phyloP scores from a whole-genome alignment of 257 asterid genomes.

The Solanum rostratum region DNA sequence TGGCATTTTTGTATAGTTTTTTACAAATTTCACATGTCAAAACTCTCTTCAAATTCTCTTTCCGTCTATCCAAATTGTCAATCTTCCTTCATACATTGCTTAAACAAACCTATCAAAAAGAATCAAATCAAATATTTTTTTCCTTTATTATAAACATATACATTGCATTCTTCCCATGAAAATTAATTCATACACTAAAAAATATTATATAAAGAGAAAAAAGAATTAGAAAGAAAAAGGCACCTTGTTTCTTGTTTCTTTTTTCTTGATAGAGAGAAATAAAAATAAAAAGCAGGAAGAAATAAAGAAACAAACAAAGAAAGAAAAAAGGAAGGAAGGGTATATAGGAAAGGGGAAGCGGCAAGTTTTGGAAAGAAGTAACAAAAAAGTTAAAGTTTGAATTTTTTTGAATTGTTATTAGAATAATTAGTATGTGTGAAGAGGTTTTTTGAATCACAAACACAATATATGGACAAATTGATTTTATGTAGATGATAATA shows the following conservation, averaged over 20 bases:
- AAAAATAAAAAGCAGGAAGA: neutral
- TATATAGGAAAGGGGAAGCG: neutral
- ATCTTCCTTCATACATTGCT: too few relatives aligned
- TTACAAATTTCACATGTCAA: too few relatives aligned
- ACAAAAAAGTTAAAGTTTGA: neutral
- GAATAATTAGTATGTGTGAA: neutral
- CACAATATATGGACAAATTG: neutral
- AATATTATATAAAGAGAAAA: too few relatives aligned
- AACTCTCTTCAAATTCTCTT: too few relatives aligned
- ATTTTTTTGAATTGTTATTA: neutral
- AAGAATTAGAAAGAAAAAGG: neutral
- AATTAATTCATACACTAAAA: neutral
- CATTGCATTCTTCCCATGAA: too few relatives aligned
- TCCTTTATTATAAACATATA: too few relatives aligned
- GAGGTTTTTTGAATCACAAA: neutral
- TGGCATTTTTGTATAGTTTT: too few relatives aligned
- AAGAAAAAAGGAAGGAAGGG: neutral
- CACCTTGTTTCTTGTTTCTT: neutral
- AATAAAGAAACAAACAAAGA: neutral
- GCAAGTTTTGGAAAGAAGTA: neutral
- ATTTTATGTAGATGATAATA: neutral
- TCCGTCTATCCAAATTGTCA: too few relatives aligned
- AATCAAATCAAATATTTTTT: too few relatives aligned
- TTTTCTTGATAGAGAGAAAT: neutral
- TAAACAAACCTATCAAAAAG: too few relatives aligned